A percentile compares a stretch with the other conserved stretches of the same genome.
Evolutionary conservation across 1,139 yeast genomes (phyloP).

Genomic region (Blastobotrys proliferans): DNA sequence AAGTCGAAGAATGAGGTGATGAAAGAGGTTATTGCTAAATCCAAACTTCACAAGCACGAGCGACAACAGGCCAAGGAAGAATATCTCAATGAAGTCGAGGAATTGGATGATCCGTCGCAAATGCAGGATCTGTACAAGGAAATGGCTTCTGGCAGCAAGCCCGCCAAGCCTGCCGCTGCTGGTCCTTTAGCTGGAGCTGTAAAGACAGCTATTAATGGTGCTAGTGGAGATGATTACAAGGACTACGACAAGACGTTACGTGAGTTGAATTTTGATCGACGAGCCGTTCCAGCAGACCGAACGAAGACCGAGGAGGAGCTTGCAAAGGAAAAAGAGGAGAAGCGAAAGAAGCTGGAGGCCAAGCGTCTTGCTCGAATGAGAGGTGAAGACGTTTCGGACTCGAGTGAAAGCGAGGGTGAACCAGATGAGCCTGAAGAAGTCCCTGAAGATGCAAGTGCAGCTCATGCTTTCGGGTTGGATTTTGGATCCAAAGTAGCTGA

Average conservation of each 20-base stretch:
- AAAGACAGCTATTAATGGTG: conserved; percentile 34
- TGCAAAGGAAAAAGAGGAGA: conserved; percentile 65
- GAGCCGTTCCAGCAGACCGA: conserved; percentile 95
- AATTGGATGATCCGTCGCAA: conserved; percentile 73
- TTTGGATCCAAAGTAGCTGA: conserved; percentile 15
- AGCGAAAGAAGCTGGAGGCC: conserved; percentile 63
- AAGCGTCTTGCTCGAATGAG: conserved; percentile 83
- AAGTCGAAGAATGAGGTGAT: conserved; percentile 92
- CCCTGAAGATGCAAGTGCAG: conserved; percentile 21
- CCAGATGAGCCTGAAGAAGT: conserved; percentile 29
- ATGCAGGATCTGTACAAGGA: conserved; percentile 76
- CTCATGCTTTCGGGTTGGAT: conserved; percentile 23
- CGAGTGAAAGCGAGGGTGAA: conserved; percentile 22
- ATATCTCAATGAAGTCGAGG: conserved; percentile 65
- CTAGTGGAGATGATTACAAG: conserved; percentile 20
- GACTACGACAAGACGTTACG: conserved; percentile 75
- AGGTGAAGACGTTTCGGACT: conserved; percentile 54
- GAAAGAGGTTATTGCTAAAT: conserved; percentile 95
- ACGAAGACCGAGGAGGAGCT: conserved; percentile 90
- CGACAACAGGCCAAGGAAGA: conserved; percentile 76
- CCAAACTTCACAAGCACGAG: conserved; percentile 83
- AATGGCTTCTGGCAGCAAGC: conserved; percentile 28
- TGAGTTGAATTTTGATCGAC: conserved; percentile 74
- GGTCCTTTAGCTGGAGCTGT: neutral
- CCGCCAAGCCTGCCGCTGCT: conserved; percentile 23